These are phyloP conservation scores for Macadamia tetraphylla DNA, from an alignment of 164 flowering plant species.

Conservation along the genomic window DNA sequence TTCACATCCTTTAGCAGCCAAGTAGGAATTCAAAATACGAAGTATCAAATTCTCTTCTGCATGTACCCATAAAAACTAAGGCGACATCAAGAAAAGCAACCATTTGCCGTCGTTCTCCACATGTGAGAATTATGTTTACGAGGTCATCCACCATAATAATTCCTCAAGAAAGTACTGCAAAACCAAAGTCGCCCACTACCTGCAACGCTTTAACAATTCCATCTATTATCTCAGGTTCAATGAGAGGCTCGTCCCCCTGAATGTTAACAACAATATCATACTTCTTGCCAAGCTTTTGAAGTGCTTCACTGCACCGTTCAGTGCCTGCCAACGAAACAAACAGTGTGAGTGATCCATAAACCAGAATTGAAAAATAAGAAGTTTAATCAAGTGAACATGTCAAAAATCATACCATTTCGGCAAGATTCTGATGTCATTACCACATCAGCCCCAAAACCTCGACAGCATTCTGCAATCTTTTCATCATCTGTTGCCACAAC, in stretches of 20 bases:
- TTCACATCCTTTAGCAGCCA: too few species aligned
- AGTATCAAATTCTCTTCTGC: too few species aligned
- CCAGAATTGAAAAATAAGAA: constrained; percentile 1
- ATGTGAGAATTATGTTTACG: too few species aligned
- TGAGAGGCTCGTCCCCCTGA: constrained; percentile 97
- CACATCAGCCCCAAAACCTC: constrained; percentile 90
- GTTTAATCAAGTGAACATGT: background rate
- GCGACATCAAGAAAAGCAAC: too few species aligned
- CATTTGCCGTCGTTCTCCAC: too few species aligned
- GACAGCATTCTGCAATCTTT: constrained; percentile 89
- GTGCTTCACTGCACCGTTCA: constrained; percentile 94
- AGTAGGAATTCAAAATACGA: too few species aligned
- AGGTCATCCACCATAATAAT: too few species aligned
- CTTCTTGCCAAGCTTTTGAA: constrained; percentile 66
- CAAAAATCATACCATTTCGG: constrained; percentile 52
- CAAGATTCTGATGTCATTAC: constrained; percentile 94
- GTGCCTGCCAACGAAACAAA: constrained; percentile 43
- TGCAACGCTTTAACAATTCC: constrained; percentile 86
- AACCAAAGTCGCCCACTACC: constrained; percentile 29
- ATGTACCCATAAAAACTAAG: too few species aligned
- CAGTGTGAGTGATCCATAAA: background rate
- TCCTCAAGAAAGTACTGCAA: background rate
- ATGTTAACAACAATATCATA: constrained; percentile 96
- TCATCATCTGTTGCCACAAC: constrained; percentile 98
- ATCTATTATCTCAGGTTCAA: constrained; percentile 97